These are phyloP conservation scores for Fraxinus paxiana DNA, from an alignment of 305 asterid species.

Conservation along the genomic window DNA sequence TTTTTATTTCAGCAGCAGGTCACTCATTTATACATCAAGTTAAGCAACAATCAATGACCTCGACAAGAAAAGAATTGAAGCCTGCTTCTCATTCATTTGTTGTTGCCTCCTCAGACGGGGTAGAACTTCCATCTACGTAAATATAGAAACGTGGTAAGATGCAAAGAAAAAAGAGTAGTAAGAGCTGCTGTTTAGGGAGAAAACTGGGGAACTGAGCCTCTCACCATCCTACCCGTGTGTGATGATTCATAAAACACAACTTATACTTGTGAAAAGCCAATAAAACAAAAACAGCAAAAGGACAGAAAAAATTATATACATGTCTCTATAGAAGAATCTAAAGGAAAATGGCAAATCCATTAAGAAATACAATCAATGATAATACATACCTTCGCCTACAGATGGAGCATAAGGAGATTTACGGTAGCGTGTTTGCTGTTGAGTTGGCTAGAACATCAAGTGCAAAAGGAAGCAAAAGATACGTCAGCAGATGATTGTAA, in stretches of 20 bases:
- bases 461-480: constrained; percentile 21
- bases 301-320: neutral
- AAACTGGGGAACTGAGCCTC: neutral
- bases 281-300: neutral
- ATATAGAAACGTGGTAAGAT: neutral
- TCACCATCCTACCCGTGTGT: neutral
- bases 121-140: constrained; percentile 43
- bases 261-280: neutral
- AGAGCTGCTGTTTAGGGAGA: neutral
- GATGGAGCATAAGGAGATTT: constrained; percentile 88
- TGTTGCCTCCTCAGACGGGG: constrained; percentile 44
- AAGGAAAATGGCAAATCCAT: neutral
- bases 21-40: constrained; percentile 28
- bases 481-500: constrained; percentile 14
- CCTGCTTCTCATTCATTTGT: constrained; percentile 42
- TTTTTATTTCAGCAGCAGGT: constrained; percentile 29
- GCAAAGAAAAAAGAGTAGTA: neutral
- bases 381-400: constrained; percentile 71
- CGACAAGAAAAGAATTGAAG: constrained; percentile 17
- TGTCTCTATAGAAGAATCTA: neutral
- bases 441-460: constrained; percentile 63
- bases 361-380: constrained; percentile 12
- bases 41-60: constrained; percentile 25
- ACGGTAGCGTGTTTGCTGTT: constrained; percentile 94
- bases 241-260: neutral